Base-by-base conservation (phyloP, 1,284 basidiomycete genomes). In the Boletus sp. region DNA sequence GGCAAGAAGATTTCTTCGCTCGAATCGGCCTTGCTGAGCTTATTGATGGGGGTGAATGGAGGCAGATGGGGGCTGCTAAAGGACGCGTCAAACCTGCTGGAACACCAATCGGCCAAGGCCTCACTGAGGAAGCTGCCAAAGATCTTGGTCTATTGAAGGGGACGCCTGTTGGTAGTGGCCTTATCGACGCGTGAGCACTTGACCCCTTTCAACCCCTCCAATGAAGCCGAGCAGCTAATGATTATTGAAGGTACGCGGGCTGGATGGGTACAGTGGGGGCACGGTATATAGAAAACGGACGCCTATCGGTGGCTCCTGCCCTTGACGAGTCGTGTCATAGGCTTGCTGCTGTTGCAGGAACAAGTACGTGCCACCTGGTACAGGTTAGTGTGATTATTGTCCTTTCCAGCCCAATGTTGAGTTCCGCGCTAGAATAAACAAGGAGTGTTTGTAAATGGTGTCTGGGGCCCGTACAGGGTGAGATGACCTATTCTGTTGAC, bases 231-330 rank as follows among this genome's bases (percentile, higher is more conserved):
- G 14, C 33, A 19, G 20, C 32, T 53, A 12, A 56, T 44, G 22
- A 22, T 41, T 6, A 39, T 29, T 50, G 19, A 54, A 91, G 88
- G 7, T 97, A 98, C 68, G 93, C 95, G 2, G 95, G 95, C n/a
- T 99, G 95, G 95, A 77, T 99, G 58, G 95, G 96, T 16, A 98
- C 95, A 0, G 84, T 97, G 32, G 95, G 91, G 8, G 94, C 94
- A 8, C 73, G 82, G 17, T 84, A 84, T 54, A 79, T 72, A 35
- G 76, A 80, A 46, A 68, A 79, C 27, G 80, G 78, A 47, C 70
- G 69, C 58, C 66, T 78, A 19, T 77, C 78, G 12, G 69, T 71
- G 19, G 58, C 72, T 10, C 81, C 88, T 12, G 72, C 75, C 9
- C 69, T 94, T 4, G 78, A 84, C 16, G 88, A 94, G 56, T 89